phyloP scores from a whole-genome alignment of 805 yeast genomes.

The Metschnikowia rubicola region DNA sequence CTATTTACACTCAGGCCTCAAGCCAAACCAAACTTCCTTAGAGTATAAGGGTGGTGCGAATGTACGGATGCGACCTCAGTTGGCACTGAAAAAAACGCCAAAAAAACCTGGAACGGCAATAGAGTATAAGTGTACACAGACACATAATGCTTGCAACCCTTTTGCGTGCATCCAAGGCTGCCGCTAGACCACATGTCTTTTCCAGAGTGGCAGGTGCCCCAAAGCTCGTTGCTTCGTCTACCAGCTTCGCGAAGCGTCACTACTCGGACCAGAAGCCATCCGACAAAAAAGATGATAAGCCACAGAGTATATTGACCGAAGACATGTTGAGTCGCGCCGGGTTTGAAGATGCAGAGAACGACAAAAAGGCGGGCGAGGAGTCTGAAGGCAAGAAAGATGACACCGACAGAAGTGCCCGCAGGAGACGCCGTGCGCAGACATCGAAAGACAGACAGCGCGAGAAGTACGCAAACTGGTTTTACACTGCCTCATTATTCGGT shows the following conservation, averaged over 20 bases:
- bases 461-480: slow-evolving; percentile 70
- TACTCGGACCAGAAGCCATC: slow-evolving; percentile 14
- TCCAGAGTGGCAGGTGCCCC: neutral
- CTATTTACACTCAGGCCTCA: too few species aligned
- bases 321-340: slow-evolving; percentile 84
- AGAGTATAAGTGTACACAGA: neutral
- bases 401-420: slow-evolving; percentile 17
- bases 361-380: slow-evolving; percentile 15
- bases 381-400: slow-evolving; percentile 15
- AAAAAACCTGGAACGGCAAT: neutral
- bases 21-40: too few species aligned
- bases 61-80: slow-evolving; percentile 8
- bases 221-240: neutral
- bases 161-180: slow-evolving; percentile 11
- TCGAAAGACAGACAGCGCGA: slow-evolving; percentile 82
- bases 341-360: slow-evolving; percentile 46
- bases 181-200: neutral
- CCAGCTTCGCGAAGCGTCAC: slow-evolving; percentile 3
- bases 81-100: slow-evolving; percentile 5
- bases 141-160: slow-evolving; percentile 9
- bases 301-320: slow-evolving; percentile 65
- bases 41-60: slow-evolving; percentile 1
- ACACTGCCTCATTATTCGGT: slow-evolving; percentile 55
- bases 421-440: slow-evolving; percentile 47
- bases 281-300: slow-evolving; percentile 22